Evolutionary conservation across 2,329 filamentous ascomycete genomes (phyloP), one percentile per base, ranked within the genome.

Genomic region (Nemania sp.): DNA sequence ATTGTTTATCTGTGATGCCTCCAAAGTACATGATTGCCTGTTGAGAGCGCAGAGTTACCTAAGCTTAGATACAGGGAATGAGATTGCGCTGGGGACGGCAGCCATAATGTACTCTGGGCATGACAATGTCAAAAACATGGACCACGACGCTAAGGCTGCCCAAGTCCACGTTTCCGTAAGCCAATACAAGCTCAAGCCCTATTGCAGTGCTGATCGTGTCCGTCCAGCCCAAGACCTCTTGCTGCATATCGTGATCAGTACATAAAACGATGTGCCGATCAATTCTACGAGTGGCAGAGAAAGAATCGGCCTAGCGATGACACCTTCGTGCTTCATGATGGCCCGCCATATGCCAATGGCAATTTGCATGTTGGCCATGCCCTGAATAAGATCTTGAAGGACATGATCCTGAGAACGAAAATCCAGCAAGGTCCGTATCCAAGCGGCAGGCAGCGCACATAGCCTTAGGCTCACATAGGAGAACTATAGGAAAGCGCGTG

Each of bases 301-400:
- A 70, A 72, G 51, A 74, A 78, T 55, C 74, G 83, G 59, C 75
- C 81, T 3, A 71, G 70, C 26, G 73, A 81, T 30, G 73, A 82
- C 37, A 77, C 80, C 0, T 99, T 97, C 61, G 77, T 91, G 2
- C 78, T 99, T 7, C 94, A 97, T 68, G 94, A 99, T 84, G 94
- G 94, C 0, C 94, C 94, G 0, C 94, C 94, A 0, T 99, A 97
- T 70, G 94, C 94, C 60, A 99, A 99, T 74, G 94, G 94, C 12
- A 82, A 81, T 39, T 81, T 99, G 8, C 94, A 99, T 68, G 85
- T 95, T 56, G 94, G 94, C 2, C 94, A 99, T 77, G 91, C 94
- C 30, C 77, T 99, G 68, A 99, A 99, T 74, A 99, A 99, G 75
- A 88, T 97, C 63, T 79, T 96, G 55, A 99, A 99, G 77, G 94